Percentiles rank a stretch among this genome's conserved stretches.
These are phyloP conservation scores for Fusarium protoensiforme DNA, from an alignment of 2,329 filamentous ascomycete species.

Conservation along the genomic window DNA sequence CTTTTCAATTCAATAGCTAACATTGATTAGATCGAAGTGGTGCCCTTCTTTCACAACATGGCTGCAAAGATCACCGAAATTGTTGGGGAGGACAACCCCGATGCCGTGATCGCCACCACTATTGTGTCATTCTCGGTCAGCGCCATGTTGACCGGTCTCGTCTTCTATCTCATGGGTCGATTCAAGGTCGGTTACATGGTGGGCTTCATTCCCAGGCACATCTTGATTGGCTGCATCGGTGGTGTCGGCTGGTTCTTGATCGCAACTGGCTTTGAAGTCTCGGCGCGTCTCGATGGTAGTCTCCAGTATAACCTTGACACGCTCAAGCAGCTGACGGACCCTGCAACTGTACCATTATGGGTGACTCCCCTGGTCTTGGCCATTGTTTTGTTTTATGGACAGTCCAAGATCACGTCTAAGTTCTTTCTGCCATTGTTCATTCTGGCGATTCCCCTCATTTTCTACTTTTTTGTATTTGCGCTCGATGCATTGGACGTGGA, in stretches of 20 bases:
- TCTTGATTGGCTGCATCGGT: slow-evolving; percentile 95
- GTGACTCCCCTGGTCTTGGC: slow-evolving; percentile 81
- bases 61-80: slow-evolving; percentile 83
- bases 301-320: slow-evolving; percentile 85
- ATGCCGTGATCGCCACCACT: slow-evolving; percentile 92
- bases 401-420: slow-evolving; percentile 81
- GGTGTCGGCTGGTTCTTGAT: slow-evolving; percentile 96
- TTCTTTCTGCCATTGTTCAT: slow-evolving; percentile 91
- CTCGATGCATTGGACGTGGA: slow-evolving; percentile 75
- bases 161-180: slow-evolving; percentile 91
- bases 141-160: slow-evolving; percentile 87
- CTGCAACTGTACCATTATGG: slow-evolving; percentile 86
- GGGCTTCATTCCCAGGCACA: slow-evolving; percentile 96
- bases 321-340: slow-evolving; percentile 76
- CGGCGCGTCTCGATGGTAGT: slow-evolving; percentile 86
- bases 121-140: slow-evolving; percentile 92
- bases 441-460: slow-evolving; percentile 77
- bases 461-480: slow-evolving; percentile 80
- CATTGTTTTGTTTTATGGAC: slow-evolving; percentile 78
- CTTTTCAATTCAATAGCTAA: neutral
- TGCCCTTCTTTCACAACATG: slow-evolving; percentile 99
- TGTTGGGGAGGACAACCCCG: slow-evolving; percentile 82
- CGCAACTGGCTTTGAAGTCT: slow-evolving; percentile 92
- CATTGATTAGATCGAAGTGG: slow-evolving; percentile 82
- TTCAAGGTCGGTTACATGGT: slow-evolving; percentile 92